Evolutionary conservation across 495 filamentous ascomycete genomes (phyloP), one percentile per base, ranked within the genome.

Genomic region (Bryoglossum gracile): DNA sequence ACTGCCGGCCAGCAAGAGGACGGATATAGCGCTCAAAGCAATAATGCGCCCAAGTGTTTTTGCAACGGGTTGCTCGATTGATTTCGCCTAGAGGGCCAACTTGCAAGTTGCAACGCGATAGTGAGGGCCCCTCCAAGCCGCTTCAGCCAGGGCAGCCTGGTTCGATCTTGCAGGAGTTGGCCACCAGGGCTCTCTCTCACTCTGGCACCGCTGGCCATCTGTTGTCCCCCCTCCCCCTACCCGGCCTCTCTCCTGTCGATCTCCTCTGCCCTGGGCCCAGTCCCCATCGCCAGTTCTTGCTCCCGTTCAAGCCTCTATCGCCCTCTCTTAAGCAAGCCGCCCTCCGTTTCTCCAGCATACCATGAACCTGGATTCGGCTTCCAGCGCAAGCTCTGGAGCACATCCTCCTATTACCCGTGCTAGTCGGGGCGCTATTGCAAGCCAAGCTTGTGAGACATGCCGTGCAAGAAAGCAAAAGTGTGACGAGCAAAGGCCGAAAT

Each of bases 391-490:
- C 46, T 55, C 53, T 55, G 60, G 60, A 30, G 53, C 58, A n/a
- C 50, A 54, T 50, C 57, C 63, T n/a, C 57, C 63, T n/a, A 58
- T 39, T 52, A 61, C 41, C 30, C 60, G 70, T 49, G 70, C 70
- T 57, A 68, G 70, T 55, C 64, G 71, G 53, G 71, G 71, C 21
- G 68, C 67, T 14, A 71, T 75, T 50, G 71, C 71, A 44, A 67
- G 67, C n/a, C 41, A 50, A 86, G 88, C 56, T 19, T 94, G 88
- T 66, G 86, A 89, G 68, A 92, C 87, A 23, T 94, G 88, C 61
- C 74, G 88, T 41, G 71, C 76, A 38, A 77, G 88, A 28, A 94
- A 94, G 73, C 90, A 92, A 65, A 89, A 87, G 69, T 94, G 88
- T 62, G 88, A 92, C 62, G 88, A 94, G 62, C 76, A 79, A 60